These are phyloP conservation scores for Phlegmacium glaucopus DNA, from an alignment of 768 basidiomycete species.

Conservation along the genomic window DNA sequence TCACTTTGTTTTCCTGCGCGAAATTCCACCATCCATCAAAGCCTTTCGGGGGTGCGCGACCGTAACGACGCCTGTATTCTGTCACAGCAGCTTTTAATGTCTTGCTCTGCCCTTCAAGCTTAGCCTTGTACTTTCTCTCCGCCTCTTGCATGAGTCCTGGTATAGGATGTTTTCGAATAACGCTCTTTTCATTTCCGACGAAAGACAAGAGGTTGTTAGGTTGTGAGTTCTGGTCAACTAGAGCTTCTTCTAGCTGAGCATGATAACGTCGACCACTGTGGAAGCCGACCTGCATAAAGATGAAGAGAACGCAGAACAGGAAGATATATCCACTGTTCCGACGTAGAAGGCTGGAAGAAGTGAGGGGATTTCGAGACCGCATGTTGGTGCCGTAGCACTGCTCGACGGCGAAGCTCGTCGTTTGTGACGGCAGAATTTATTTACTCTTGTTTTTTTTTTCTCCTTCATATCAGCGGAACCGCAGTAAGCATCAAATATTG, in stretches of 20 bases:
- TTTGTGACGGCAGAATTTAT: neutral
- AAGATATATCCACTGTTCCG: conserved; percentile 38
- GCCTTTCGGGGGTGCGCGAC: conserved; percentile 78
- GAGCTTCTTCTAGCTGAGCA: conserved; percentile 13
- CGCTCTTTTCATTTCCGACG: conserved; percentile 15
- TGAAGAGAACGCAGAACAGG: conserved; percentile 35
- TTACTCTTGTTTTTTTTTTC: neutral
- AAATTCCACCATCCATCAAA: conserved; percentile 92
- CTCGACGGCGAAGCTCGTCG: conserved; percentile 1
- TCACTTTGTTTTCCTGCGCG: conserved; percentile 64
- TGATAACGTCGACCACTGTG: conserved; percentile 33
- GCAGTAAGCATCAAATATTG: no score
- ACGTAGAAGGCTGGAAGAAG: conserved; percentile 14
- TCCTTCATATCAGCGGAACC: no score
- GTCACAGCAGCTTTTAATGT: conserved; percentile 73
- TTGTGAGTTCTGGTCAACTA: conserved; percentile 14
- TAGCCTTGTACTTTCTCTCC: conserved; percentile 62
- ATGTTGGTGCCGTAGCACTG: conserved; percentile 9
- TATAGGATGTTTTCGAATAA: conserved; percentile 66
- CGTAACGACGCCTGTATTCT: conserved; percentile 81
- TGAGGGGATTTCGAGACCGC: conserved; percentile 16
- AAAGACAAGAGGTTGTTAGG: conserved; percentile 13
- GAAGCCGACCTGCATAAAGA: conserved; percentile 51
- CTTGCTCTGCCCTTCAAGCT: conserved; percentile 73
- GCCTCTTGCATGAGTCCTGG: conserved; percentile 81